Base-by-base conservation (phyloP, 495 filamentous ascomycete genomes). In the Mytilinidion resinicola region DNA sequence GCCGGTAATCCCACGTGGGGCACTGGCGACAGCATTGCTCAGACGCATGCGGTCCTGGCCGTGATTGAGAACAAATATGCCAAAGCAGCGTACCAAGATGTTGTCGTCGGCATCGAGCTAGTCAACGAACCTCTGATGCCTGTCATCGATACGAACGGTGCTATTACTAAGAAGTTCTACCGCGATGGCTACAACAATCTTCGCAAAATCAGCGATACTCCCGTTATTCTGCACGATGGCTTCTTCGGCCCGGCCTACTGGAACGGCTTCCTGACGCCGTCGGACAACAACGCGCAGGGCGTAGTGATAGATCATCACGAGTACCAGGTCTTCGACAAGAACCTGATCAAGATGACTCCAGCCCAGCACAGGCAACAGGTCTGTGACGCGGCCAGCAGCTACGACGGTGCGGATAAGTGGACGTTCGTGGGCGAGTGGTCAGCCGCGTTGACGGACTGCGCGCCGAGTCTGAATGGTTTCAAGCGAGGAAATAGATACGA, bases 391-490 rank as follows among this genome's bases (percentile, higher is more conserved):
- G 70, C 64, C 4, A 30, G 33, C 42, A 57, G 50, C 2, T 79
- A 76, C 60, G 38, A 60, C 11, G 62, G 66, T 25, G 60, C 70
- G 1, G 72, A 76, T 53, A 77, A 79, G 53, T 77, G 74, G 74
- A 69, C 69, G 10, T 69, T 79, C 37, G 58, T 74, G 4, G 73
- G 73, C 46, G 77, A 79, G 60, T 85, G 82, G 80, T 75, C 72
- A 14, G 82, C 70, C 15, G 82, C 82, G 0, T 72, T 88, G 76
- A 90, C 87, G 11, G 87, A 91, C 66, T 91, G 87, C 67, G 85
- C 88, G 17, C 80, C 79, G 52, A 82, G 80, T 59, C 77, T 90
- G 25, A 90, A 90, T 63, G 87, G 72, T 6, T 81, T 80, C 52
- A 79, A 80, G 8, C 73, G 82, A 51, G 86, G 85, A 17, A 78